Conservation (phyloP, 2,329 filamentous ascomycete species). For the Coniochaeta prunicola region DNA sequence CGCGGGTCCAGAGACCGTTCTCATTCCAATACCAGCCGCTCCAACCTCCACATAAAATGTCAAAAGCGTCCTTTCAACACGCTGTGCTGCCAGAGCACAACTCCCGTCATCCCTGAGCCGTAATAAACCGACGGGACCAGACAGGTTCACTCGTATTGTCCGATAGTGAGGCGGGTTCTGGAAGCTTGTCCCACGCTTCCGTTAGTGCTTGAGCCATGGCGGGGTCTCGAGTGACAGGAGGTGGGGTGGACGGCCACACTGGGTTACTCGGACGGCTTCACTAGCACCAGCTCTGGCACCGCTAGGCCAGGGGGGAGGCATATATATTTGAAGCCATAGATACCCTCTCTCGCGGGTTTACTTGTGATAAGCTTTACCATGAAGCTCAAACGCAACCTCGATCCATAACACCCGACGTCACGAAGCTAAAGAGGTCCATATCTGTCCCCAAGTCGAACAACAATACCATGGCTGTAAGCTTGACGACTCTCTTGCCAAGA, state of each 20-base stretch:
- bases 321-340: neutral
- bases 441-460: neutral
- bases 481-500: neutral
- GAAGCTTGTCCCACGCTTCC: neutral
- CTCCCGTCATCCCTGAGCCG: neutral
- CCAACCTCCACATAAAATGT: neutral
- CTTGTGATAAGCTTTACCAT: neutral
- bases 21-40: neutral
- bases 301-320: neutral
- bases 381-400: neutral
- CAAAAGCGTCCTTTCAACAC: neutral
- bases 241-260: neutral
- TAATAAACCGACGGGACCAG: neutral
- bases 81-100: neutral
- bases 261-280: neutral
- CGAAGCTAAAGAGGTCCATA: neutral
- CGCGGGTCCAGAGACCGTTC: neutral
- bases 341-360: neutral
- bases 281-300: neutral
- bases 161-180: neutral
- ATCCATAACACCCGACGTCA: neutral
- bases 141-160: neutral
- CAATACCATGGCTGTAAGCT: constrained; percentile 15
- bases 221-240: neutral
- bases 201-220: neutral